Evolutionary conservation across 306 rosid genomes (phyloP).

Genomic region (Fragaria nilgerrensis): DNA sequence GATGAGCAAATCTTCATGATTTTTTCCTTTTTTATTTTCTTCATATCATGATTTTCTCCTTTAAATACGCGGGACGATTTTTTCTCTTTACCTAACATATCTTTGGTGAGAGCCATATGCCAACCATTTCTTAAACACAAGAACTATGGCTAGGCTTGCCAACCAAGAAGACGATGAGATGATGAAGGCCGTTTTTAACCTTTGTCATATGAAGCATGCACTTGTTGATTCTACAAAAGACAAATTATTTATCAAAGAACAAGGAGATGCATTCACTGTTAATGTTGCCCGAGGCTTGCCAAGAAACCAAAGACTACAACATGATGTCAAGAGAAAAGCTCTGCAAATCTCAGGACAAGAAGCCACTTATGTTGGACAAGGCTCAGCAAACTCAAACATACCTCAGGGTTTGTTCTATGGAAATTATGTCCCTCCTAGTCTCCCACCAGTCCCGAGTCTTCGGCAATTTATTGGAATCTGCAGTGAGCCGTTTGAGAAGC

Average conservation of each 20-base stretch:
- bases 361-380: neutral
- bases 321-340: neutral
- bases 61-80: neutral
- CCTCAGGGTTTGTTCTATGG: neutral
- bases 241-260: neutral
- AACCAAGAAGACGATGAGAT: neutral
- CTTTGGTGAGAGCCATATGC: neutral
- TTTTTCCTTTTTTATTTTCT: neutral
- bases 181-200: neutral
- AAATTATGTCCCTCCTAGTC: neutral
- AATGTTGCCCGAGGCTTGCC: neutral
- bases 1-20: neutral
- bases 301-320: neutral
- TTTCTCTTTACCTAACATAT: too few relatives aligned
- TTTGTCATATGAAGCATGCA: neutral
- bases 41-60: neutral
- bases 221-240: neutral
- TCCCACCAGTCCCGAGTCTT: slow-evolving; percentile 5
- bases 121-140: neutral
- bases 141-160: neutral
- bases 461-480: neutral
- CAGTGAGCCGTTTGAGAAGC: slow-evolving; percentile 22
- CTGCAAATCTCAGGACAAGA: neutral
- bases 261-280: neutral
- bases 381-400: neutral